Base-by-base conservation (phyloP, 2,329 filamentous ascomycete genomes). In the Aspergillus sp. region DNA sequence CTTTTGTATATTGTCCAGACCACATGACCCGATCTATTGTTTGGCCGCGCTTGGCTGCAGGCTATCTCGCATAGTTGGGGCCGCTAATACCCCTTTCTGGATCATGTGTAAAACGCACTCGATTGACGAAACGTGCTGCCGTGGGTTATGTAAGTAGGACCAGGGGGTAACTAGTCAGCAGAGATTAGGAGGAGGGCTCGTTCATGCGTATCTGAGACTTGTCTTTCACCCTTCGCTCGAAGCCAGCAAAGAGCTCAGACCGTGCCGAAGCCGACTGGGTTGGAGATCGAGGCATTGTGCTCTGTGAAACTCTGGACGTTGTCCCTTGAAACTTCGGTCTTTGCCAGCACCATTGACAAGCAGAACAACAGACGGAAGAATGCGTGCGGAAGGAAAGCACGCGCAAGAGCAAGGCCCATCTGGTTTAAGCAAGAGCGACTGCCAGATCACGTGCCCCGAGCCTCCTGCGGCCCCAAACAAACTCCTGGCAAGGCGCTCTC, bases 11-110 rank as follows among this genome's bases (percentile, higher is more conserved):
- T 33, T 17, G 15, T 31, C 17, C 11, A 49, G 51, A 15, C 56
- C 56, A 54, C 56, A 55, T 58, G 56, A 58, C 56, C 40, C 17
- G 46, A 39, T 17, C 40, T 58, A 58, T 58, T 55, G 51, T 52
- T 58, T 54, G 44, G 45, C 8, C 50, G 45, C 50, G 50, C 56
- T 57, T 54, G 56, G 50, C 50, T 27, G 56, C 50, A 53, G 51
- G 50, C 50, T 49, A 35, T 54, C 50, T 39, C 19, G 19, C 50
- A 57, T 57, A 40, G 39, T 45, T 8, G 35, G 35, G 35, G 17
- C 14, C 17, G 44, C 55, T 45, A 52, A 47, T 50, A 50, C 23
- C 37, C 50, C 25, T 25, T 52, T 57, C 33, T 15, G 21, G 50
- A 49, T 54, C 44, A 57, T 48, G 48, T 21, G 48, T 37, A 35